Percentiles rank a stretch among this genome's conserved stretches.
Conservation (phyloP, 2,329 filamentous ascomycete species). For the Hymenoscyphus repandus region DNA sequence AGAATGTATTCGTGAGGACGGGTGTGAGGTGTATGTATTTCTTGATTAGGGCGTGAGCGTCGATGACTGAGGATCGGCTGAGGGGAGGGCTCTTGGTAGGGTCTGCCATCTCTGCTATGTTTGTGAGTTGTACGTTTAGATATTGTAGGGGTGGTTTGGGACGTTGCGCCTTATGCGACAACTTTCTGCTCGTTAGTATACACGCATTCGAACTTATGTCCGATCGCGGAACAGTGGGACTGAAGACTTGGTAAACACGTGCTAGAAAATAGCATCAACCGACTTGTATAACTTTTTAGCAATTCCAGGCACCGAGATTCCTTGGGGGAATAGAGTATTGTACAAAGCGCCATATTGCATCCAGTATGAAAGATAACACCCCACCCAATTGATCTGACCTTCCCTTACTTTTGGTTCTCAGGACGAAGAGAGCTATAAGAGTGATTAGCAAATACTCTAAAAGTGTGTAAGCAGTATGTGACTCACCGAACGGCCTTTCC, state of each 20-base stretch:
- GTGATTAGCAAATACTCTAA: constrained; percentile 12
- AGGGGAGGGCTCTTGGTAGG: constrained; percentile 55
- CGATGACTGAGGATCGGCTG: constrained; percentile 64
- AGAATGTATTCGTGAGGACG: constrained; percentile 71
- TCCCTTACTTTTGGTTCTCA: constrained; percentile 69
- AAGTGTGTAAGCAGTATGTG: constrained; percentile 1
- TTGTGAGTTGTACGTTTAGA: not conserved
- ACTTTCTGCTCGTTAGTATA: too few species aligned
- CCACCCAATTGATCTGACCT: constrained; percentile 9
- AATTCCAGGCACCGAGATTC: constrained; percentile 30
- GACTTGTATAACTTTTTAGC: constrained; percentile 25
- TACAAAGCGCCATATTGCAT: constrained; percentile 31
- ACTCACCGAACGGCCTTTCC: constrained; percentile 90
- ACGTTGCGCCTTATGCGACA: too few species aligned
- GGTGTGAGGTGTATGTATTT: constrained; percentile 78
- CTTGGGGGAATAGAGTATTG: constrained; percentile 27
- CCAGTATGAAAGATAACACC: constrained; percentile 20
- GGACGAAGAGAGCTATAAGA: constrained; percentile 64
- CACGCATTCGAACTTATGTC: not conserved
- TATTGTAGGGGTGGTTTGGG: not conserved
- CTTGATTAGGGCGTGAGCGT: constrained; percentile 68
- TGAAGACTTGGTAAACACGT: constrained; percentile 2
- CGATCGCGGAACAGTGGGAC: constrained; percentile 18
- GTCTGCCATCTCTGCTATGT: constrained; percentile 44
- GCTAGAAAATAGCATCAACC: constrained; percentile 10